Evolutionary conservation across 352 stramenopile species (phyloP), one percentile per base, ranked within the genome.

Genomic region (Globisporangium nodosum): DNA sequence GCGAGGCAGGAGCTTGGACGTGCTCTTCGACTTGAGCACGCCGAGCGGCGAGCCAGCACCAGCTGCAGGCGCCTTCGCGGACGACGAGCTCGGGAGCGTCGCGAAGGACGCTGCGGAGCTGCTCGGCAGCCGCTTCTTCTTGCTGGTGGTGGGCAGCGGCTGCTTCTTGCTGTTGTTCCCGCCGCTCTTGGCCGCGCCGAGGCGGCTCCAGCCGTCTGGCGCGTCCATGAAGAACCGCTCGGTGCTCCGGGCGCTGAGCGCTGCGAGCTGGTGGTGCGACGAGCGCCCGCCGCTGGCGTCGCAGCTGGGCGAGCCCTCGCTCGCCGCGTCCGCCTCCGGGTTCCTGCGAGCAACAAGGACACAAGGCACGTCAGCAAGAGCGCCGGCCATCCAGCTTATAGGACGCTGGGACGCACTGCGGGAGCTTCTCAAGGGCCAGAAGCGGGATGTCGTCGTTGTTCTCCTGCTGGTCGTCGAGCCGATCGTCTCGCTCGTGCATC

Each of bases 361-460:
- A 37, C 9, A 37, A 27, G 6, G 9, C 33, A 37, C 5, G 33
- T 37, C 1, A 37, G 33, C 5, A 37, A 37, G 24, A 27, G 24
- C 24, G 24, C 24, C 24, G 24, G 24, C 24, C 24, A 27, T 27
- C 24, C 24, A 27, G 24, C 24, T 27, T 27, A 27, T 27, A 42
- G 35, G 33, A 27, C 18, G 16, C 42, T n/a, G 8, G 16, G 37
- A 65, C 71, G 40, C 60, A 88, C 78, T 72, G 63, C 2, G 76
- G 60, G 0, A 88, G 59, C 18, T 83, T 85, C 49, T 86, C 76
- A 4, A 89, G 64, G 2, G 74, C 66, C 5, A 89, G 60, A 3
- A 67, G 58, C 6, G 79, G 79, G 20, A 89, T 85, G 8, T 71
- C 61, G 30, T 83, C 78, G 50, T 82, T 78, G 40, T 82, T 79